phyloP scores from a whole-genome alignment of 176 grass and related monocot species.

The Puya raimondii region DNA sequence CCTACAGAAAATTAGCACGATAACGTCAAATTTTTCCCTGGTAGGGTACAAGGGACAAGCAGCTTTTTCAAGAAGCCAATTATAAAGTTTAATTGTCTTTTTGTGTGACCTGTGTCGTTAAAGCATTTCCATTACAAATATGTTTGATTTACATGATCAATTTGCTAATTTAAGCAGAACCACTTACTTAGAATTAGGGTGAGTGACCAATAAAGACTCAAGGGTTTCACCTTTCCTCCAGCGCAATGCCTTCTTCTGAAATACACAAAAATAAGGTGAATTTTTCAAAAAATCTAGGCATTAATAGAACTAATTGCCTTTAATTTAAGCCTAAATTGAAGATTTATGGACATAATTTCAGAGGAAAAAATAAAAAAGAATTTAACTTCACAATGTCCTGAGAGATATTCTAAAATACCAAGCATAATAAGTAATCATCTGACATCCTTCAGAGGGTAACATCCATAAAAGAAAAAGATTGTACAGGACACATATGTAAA shows the following conservation, averaged over 20 bases:
- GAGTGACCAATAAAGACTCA: slow-evolving; percentile 57
- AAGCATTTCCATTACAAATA: background rate
- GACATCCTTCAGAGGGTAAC: background rate
- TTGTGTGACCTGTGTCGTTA: slow-evolving; percentile 2
- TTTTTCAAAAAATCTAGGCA: background rate
- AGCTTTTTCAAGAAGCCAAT: no score
- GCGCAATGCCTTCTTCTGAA: slow-evolving; percentile 65
- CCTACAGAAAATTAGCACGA: no score
- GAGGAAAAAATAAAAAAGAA: no score
- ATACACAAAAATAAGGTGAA: slow-evolving; percentile 20
- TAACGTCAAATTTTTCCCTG: no score
- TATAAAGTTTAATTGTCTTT: background rate
- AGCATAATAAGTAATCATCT: background rate
- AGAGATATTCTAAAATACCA: no score
- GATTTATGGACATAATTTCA: background rate
- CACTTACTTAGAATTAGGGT: slow-evolving; percentile 56
- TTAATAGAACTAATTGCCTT: slow-evolving; percentile 2
- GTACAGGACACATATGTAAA: background rate
- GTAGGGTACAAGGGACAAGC: no score
- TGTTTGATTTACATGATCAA: slow-evolving; percentile 11
- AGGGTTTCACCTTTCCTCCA: slow-evolving; percentile 87
- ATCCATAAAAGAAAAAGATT: background rate
- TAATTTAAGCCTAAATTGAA: slow-evolving; percentile 4
- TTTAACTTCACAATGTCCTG: no score
- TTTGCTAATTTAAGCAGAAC: background rate